Evolutionary conservation across 805 yeast species (phyloP), one percentile per base, ranked within the genome.

Genomic region (Candida vaughaniae): DNA sequence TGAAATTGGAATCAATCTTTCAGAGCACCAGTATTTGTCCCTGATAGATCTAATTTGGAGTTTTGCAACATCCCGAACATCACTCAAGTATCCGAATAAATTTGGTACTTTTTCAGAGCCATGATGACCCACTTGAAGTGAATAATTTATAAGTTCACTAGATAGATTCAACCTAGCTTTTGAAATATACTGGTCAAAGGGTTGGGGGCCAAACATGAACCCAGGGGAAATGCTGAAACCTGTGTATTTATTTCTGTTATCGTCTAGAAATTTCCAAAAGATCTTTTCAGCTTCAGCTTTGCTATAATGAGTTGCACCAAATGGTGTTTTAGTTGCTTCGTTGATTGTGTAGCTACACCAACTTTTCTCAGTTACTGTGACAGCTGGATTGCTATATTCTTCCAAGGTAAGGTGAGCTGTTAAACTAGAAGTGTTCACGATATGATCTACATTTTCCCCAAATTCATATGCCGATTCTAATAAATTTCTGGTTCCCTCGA

Each of bases 351-450:
- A 33, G 9, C 12, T n/a, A 16, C 42, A 33, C 38, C 38, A 33
- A 14, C 32, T 25, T 9, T 25, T 14, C 16, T 33, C 38, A 25
- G 16, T 25, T 2, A 38, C 10, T 28, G 61, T 49, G 16, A 61
- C 33, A 7, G 10, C 14, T 6, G 36, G 22, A 18, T 37, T 25
- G 10, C 28, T 28, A 17, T 37, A 37, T 29, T 37, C 31, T 22
- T 37, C 36, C 15, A 37, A 22, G 3, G 36, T 31, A 16, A 22
- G 29, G 25, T 77, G 60, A 1, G 42, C 33, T 10, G 25, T 11
- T 4, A 33, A 23, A 8, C 78, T 73, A 1, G 82, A 77, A 12
- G 80, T 75, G 16, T 73, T 48, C 15, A 77, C 78, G 16, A 77
- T 67, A 38, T 71, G 58, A 37, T 61, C 68, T 8, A 77, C 68